Evolutionary conservation across 1,139 yeast genomes (phyloP).

Genomic region (Geotrichum siamense): DNA sequence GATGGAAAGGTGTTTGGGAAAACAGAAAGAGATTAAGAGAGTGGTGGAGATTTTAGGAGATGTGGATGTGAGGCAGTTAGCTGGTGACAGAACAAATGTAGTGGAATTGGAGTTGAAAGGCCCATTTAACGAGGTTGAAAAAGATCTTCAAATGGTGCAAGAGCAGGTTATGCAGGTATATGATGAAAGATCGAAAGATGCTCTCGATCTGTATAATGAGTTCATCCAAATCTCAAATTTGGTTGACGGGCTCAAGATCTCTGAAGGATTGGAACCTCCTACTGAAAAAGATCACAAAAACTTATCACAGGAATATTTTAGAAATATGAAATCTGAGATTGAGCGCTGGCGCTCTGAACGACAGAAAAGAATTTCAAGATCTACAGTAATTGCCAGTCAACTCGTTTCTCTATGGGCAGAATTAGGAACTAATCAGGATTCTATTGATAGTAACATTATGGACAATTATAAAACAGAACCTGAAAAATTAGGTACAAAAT

Average conservation of each 20-base stretch:
- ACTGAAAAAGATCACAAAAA: slow-evolving; percentile 15
- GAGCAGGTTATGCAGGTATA: slow-evolving; percentile 5
- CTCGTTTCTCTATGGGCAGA: slow-evolving; percentile 34
- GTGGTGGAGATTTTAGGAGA: slow-evolving; percentile 2
- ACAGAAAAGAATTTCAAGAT: slow-evolving; percentile 24
- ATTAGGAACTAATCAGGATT: slow-evolving; percentile 32
- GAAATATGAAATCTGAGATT: slow-evolving; percentile 28
- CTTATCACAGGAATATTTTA: slow-evolving; percentile 24
- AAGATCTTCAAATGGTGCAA: slow-evolving; percentile 2
- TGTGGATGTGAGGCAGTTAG: not conserved
- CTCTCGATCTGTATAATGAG: slow-evolving; percentile 9
- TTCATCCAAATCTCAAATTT: slow-evolving; percentile 8
- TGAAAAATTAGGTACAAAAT: slow-evolving; percentile 28
- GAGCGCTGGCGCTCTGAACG: slow-evolving; percentile 28
- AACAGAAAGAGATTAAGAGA: not conserved
- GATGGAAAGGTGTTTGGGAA: slow-evolving; percentile 23
- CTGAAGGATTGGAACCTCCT: slow-evolving; percentile 11
- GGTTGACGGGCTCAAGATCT: slow-evolving; percentile 13
- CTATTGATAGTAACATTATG: slow-evolving; percentile 28
- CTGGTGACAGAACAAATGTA: not conserved
- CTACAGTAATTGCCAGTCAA: slow-evolving; percentile 23
- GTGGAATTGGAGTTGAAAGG: slow-evolving; percentile 3
- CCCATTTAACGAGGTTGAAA: slow-evolving; percentile 5
- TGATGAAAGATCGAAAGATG: slow-evolving; percentile 9
- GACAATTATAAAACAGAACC: slow-evolving; percentile 25